A percentile compares a stretch with the other conserved stretches of the same genome.
Conservation (phyloP, 768 basidiomycete genomes). For the Boletus sp. region DNA sequence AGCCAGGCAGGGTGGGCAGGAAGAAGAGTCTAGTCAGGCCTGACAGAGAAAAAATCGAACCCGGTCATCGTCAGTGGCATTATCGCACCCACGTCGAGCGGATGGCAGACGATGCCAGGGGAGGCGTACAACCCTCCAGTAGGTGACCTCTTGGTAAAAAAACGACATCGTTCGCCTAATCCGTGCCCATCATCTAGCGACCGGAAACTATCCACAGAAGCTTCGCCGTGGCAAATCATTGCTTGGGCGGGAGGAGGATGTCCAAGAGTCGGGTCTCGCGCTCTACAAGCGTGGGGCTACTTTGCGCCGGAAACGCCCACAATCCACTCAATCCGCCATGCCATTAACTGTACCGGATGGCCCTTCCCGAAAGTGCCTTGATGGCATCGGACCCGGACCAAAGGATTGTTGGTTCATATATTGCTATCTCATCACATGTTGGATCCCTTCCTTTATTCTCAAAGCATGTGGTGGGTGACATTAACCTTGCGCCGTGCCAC, state of each 20-base stretch:
- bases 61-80: slow-evolving; percentile 91
- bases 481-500: background rate
- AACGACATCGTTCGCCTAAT: background rate
- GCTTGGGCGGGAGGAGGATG: slow-evolving; percentile 86
- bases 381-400: slow-evolving; percentile 80
- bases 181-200: slow-evolving; percentile 42
- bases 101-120: slow-evolving; percentile 65
- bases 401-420: slow-evolving; percentile 96
- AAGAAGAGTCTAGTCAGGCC: slow-evolving; percentile 93
- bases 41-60: slow-evolving; percentile 95
- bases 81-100: slow-evolving; percentile 86
- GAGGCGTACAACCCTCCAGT: slow-evolving; percentile 84
- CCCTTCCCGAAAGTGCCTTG: slow-evolving; percentile 54
- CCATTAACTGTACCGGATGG: slow-evolving; percentile 37
- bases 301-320: slow-evolving; percentile 64
- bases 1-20: slow-evolving; percentile 57
- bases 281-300: slow-evolving; percentile 87
- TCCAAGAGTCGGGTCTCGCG: slow-evolving; percentile 88
- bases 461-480: slow-evolving; percentile 67
- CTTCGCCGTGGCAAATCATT: slow-evolving; percentile 88
- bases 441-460: slow-evolving; percentile 78
- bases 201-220: slow-evolving; percentile 69
- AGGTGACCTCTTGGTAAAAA: slow-evolving; percentile 34
- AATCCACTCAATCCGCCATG: slow-evolving; percentile 40
- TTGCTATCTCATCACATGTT: slow-evolving; percentile 80